A percentile compares a stretch with the other conserved stretches of the same genome.
These are phyloP conservation scores for Kwoniella europaea DNA, from an alignment of 768 basidiomycete genomes.

Conservation along the genomic window DNA sequence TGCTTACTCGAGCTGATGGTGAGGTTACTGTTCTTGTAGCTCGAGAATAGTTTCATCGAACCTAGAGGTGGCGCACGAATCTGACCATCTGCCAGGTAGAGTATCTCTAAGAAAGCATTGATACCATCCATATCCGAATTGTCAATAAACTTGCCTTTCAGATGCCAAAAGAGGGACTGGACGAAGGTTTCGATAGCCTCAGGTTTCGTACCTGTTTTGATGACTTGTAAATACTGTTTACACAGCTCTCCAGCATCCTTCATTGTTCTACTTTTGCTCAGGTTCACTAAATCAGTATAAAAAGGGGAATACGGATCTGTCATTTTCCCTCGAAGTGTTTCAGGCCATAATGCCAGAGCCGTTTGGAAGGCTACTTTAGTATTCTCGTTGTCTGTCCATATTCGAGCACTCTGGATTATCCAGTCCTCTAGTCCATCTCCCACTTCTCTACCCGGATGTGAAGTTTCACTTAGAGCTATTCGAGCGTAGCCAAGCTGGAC, in stretches of 20 bases:
- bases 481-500: slow-evolving; percentile 63
- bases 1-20: background rate
- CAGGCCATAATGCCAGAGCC: slow-evolving; percentile 25
- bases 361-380: slow-evolving; percentile 14
- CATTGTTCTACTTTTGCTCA: slow-evolving; percentile 11
- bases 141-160: slow-evolving; percentile 72
- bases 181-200: slow-evolving; percentile 15
- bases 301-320: slow-evolving; percentile 16
- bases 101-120: slow-evolving; percentile 37
- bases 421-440: slow-evolving; percentile 24
- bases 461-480: background rate
- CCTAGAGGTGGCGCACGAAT: slow-evolving; percentile 31
- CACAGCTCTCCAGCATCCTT: slow-evolving; percentile 24
- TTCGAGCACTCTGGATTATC: slow-evolving; percentile 8
- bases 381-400: slow-evolving; percentile 2
- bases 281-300: slow-evolving; percentile 13
- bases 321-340: slow-evolving; percentile 2
- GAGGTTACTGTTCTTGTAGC: background rate
- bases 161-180: slow-evolving; percentile 75
- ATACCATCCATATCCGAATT: slow-evolving; percentile 15
- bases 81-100: slow-evolving; percentile 35
- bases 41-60: slow-evolving; percentile 14
- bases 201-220: slow-evolving; percentile 1
- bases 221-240: slow-evolving; percentile 16
- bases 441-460: background rate